Base-by-base conservation (phyloP, 2,329 filamentous ascomycete species). In the Aspergillus spinulosporus region DNA sequence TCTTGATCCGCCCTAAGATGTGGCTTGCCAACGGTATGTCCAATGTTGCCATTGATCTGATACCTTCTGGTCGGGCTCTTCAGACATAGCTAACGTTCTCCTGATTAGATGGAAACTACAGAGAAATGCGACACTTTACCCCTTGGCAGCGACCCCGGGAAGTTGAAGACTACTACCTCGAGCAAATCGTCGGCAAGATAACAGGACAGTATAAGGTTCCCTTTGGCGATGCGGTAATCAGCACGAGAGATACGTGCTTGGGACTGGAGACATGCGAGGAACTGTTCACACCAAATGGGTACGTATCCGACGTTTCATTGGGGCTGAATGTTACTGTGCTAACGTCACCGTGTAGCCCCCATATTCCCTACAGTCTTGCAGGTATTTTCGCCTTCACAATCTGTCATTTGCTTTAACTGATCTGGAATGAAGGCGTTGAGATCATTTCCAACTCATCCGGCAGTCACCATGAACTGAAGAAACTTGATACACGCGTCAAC, bases 1-100 rank as follows among this genome's bases (percentile, higher is more conserved):
- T 92, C 14, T 77, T 88, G 57, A 87, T 94, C 56, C 79, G 88
- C 8, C 88, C 88, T 0, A 92, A 92, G 72, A 78, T 89, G 60
- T 86, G 79, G 64, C 80, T 92, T 5, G 87, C 87, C 47, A 87
- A 88, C 58, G 86, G 66, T 69, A 54, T 6, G 65, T 28, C 7
- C 8, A 5, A 9, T 31, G 3, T 28, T 9, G 21, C 6, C 6
- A 31, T 36, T 37, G 14, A 37, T 12, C 11, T 5, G 6, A 37
- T 26, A 21, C 31, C 21, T 43, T 39, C 4, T 12, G 53, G 40
- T 7, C 11, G n/a, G 5, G 39, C 39, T 11, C 14, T 36, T 36
- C 34, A 34, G 39, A 42, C 21, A 11, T 15, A 9, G 42, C 37
- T 54, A 34, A 54, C 15, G 3, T 42, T 36, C 4, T n/a, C 3